These are phyloP conservation scores for Globisporangium iwayamae DNA, from an alignment of 352 stramenopile species.

Conservation along the genomic window DNA sequence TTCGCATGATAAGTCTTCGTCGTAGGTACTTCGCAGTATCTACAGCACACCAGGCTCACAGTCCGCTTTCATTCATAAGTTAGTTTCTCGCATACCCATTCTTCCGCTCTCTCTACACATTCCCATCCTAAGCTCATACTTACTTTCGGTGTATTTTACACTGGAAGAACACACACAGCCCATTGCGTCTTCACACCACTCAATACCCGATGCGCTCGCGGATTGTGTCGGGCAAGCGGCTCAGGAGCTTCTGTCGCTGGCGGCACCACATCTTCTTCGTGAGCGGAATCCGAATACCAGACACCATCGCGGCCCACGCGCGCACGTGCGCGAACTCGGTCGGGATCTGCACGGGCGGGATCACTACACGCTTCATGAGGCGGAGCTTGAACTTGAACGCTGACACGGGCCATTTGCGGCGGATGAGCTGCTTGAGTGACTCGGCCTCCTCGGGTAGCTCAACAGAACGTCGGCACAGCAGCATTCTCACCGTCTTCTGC, in stretches of 20 bases:
- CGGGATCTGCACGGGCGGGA: conserved; percentile 42
- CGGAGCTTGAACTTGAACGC: conserved; percentile 37
- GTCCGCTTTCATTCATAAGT: too few relatives aligned
- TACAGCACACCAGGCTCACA: too few relatives aligned
- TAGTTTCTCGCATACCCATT: too few relatives aligned
- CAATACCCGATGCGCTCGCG: too few relatives aligned
- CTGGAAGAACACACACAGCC: too few relatives aligned
- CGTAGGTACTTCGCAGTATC: too few relatives aligned
- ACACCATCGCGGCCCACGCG: conserved; percentile 40
- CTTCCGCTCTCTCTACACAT: too few relatives aligned
- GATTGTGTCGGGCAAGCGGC: conserved; percentile 13
- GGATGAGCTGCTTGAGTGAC: conserved; percentile 18
- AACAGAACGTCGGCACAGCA: background rate
- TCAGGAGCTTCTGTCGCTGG: conserved; percentile 27
- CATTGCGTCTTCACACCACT: too few relatives aligned
- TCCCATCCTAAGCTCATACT: too few relatives aligned
- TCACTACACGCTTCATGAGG: conserved; percentile 32
- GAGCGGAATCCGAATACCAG: conserved; percentile 43
- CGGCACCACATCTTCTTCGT: conserved; percentile 43
- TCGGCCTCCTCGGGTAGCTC: conserved; percentile 12
- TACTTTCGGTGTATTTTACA: too few relatives aligned
- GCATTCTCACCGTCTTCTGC: background rate
- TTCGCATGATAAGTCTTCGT: too few relatives aligned
- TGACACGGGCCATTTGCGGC: conserved; percentile 16
- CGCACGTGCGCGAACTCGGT: conserved; percentile 26